phyloP scores from a whole-genome alignment of 352 stramenopile genomes.

The Pilasporangium apinafurcum region DNA sequence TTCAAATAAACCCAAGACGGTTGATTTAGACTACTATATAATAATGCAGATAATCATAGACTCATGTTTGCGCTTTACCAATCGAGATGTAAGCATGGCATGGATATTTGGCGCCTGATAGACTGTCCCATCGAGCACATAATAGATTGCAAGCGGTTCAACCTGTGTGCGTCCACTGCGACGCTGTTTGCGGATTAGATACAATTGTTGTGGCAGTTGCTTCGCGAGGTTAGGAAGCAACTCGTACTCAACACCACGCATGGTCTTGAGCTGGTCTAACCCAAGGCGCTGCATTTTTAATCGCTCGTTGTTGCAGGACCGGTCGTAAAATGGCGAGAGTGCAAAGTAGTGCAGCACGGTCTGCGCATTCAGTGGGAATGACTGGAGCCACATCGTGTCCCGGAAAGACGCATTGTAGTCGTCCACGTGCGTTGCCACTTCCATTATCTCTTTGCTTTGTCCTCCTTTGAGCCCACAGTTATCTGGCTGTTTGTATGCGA shows the following conservation, averaged over 20 bases:
- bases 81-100: conserved; percentile 78
- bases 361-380: conserved; percentile 75
- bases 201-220: conserved; percentile 84
- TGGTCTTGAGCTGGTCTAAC: conserved; percentile 83
- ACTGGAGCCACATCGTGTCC: conserved; percentile 85
- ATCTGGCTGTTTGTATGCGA: not conserved
- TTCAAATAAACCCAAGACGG: not conserved
- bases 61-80: conserved; percentile 63
- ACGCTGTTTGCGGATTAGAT: conserved; percentile 83
- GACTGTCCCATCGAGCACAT: conserved; percentile 81
- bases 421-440: conserved; percentile 64
- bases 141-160: conserved; percentile 82
- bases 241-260: conserved; percentile 86
- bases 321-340: conserved; percentile 85
- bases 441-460: no score
- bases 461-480: no score
- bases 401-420: conserved; percentile 87
- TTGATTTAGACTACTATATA: not conserved
- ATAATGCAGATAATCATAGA: not conserved
- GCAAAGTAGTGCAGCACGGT: conserved; percentile 88
- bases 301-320: conserved; percentile 86
- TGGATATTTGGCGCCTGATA: conserved; percentile 88
- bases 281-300: conserved; percentile 87
- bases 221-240: conserved; percentile 77
- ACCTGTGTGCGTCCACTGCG: conserved; percentile 69